Base-by-base conservation (phyloP, 169 alveolate species). In the Plasmodium malariae region DNA sequence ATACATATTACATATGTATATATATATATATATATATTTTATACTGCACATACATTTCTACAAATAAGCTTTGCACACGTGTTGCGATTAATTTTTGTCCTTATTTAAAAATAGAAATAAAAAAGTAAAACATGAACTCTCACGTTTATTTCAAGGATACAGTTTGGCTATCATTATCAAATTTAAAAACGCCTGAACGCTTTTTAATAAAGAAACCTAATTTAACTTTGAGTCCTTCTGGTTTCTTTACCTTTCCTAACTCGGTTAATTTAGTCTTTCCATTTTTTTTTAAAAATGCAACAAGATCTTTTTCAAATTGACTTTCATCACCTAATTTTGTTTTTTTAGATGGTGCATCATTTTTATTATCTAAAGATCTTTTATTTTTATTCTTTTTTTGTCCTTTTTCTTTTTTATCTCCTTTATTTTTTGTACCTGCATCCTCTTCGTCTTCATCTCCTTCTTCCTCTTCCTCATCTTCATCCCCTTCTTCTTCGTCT, bases 401-500 rank as follows among this genome's bases (percentile, higher is more conserved):
- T 92, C 37, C 63, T 26, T 86, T 93, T 11, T 94, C 93, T 48
- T 95, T 96, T 6, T 94, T 96, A 11, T 93, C 95, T 9, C 51
- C 94, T 28, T 92, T 74, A 17, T 93, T 94, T 11, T 92, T 96
- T 3, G 78, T 80, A 3, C 67, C 92, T 6, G 67, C 95, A 1
- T 93, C 96, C 2, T 91, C 92, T 7, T 90, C 96, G 1, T 88
- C 97, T 0, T 74, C 95, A 0, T 74, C 95, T n/a, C 74, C 93
- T 0, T 71, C 94, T 0, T 80, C 97, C 19, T 93, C 96, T 3
- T 93, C 97, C 0, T 93, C 94, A 40, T 94, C 97, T 30, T 95
- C 98, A 1, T 96, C 98, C 0, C 93, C 98, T 37, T 94, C 93
- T 43, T 92, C 97, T 4, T 90, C 95, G 0, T 70, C 95, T 3